Evolutionary conservation across 1,284 basidiomycete species (phyloP), one percentile per base, ranked within the genome.

Genomic region (Trametes hirsuta): DNA sequence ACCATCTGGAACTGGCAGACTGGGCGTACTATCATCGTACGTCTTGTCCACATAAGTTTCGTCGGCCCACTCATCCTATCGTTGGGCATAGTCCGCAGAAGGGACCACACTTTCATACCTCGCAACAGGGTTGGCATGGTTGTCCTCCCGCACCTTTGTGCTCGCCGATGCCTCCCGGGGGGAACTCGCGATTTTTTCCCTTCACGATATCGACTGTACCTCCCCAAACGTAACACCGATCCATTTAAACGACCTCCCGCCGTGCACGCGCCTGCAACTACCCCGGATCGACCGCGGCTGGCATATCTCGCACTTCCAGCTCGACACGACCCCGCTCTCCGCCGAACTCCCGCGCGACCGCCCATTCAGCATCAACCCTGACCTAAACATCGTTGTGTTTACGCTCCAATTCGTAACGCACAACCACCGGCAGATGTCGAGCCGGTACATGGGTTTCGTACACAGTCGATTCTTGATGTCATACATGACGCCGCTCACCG

Each of bases 1-100:
- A 64, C 80, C 18, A 71, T 85, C n/a, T 86, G 82, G 83, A 81
- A 84, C 58, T 87, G 85, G 84, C 77, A 70, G 61, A 77, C 75
- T 0, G 4, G 82, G 77, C 0, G 64, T 69, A 9, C 15, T 74
- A 42, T 69, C 82, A 50, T 61, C 58, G 52, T 55, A 41, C 34
- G 56, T 48, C n/a, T 1, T 39, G 39, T 12, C n/a, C 10, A 48
- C 12, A 36, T 5, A 37, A 12, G 18, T 34, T 10, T n/a, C n/a
- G 44, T 12, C 22, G 8, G 12, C 11, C 22, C 14, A 11, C 24
- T 11, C 45, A 11, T 30, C 11, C 14, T 35, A 30, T n/a, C 10
- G 34, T 21, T 5, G 8, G 1, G 22, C 35, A 30, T 39, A 15
- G 36, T 34, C 36, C 21, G 35, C 34, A 30, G 15, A 41, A 40